These are phyloP conservation scores for Pseudotsuga menziesii DNA, from an alignment of 75 land plant species.

Conservation along the genomic window DNA sequence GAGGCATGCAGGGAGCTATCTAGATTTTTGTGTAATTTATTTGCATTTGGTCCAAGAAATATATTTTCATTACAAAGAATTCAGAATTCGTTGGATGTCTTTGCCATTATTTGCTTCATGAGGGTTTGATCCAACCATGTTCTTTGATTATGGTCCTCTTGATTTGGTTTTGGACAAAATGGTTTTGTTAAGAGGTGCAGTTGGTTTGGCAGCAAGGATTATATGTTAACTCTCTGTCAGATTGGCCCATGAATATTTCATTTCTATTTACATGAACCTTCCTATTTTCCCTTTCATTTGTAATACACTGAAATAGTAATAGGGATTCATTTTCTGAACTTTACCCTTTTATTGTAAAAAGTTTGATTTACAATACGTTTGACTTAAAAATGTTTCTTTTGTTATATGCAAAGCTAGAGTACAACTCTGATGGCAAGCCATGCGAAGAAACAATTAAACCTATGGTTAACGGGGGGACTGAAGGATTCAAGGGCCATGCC, in stretches of 20 bases:
- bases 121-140: not conserved
- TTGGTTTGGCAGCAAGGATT: not conserved
- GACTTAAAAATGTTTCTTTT: too few relatives aligned
- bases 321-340: not conserved
- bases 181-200: not conserved
- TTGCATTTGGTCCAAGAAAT: not conserved
- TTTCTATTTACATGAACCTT: not conserved
- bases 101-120: not conserved
- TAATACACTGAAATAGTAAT: not conserved
- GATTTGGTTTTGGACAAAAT: not conserved
- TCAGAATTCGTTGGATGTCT: not conserved
- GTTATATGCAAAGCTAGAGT: constrained; percentile 41
- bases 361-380: too few relatives aligned
- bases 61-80: not conserved
- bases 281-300: not conserved
- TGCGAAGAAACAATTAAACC: constrained; percentile 77
- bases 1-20: too few relatives aligned
- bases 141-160: not conserved
- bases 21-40: too few relatives aligned
- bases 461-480: constrained; percentile 99
- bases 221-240: not conserved
- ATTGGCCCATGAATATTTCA: not conserved
- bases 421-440: constrained; percentile 84
- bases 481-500: constrained; percentile 98
- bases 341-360: not conserved